Evolutionary conservation across 345 rosid species (phyloP).

Genomic region (Crucihimalaya himalaica): DNA sequence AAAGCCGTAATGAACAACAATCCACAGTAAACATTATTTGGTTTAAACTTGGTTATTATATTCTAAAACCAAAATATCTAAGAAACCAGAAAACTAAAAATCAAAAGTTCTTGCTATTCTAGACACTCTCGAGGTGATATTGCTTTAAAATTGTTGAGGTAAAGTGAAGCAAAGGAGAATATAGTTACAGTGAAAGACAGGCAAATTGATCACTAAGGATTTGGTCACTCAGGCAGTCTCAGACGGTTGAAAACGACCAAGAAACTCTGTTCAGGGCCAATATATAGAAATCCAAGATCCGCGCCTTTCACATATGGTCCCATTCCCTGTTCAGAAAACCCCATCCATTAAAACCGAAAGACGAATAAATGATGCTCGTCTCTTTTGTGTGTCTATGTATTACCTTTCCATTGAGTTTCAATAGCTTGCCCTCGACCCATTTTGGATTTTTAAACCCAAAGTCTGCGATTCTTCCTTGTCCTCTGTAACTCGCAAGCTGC

Average conservation of each 20-base stretch:
- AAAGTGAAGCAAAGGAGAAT: background rate
- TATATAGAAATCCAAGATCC: conserved; percentile 87
- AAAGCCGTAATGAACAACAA: background rate
- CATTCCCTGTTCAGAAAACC: conserved; percentile 56
- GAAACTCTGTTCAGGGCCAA: conserved; percentile 89
- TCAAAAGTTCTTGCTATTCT: background rate
- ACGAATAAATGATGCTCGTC: background rate
- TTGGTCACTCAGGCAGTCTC: conserved; percentile 63
- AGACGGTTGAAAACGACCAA: conserved; percentile 86
- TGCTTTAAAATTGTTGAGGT: background rate
- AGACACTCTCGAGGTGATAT: background rate
- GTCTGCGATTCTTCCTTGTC: conserved; percentile 92
- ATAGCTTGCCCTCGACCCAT: conserved; percentile 94
- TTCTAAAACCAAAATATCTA: background rate
- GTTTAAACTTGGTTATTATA: background rate
- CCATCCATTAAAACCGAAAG: conserved; percentile 4
- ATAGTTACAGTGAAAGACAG: conserved; percentile 9
- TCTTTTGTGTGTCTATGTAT: conserved; percentile 16
- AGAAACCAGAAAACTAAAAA: background rate
- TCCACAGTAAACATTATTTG: background rate
- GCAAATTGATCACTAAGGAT: conserved; percentile 50
- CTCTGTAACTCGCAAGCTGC: conserved; percentile 82
- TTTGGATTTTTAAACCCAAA: conserved; percentile 72
- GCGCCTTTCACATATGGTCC: conserved; percentile 81
- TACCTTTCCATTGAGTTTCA: conserved; percentile 90